phyloP scores from a whole-genome alignment of 768 basidiomycete species.

The Dendrothele bispora region DNA sequence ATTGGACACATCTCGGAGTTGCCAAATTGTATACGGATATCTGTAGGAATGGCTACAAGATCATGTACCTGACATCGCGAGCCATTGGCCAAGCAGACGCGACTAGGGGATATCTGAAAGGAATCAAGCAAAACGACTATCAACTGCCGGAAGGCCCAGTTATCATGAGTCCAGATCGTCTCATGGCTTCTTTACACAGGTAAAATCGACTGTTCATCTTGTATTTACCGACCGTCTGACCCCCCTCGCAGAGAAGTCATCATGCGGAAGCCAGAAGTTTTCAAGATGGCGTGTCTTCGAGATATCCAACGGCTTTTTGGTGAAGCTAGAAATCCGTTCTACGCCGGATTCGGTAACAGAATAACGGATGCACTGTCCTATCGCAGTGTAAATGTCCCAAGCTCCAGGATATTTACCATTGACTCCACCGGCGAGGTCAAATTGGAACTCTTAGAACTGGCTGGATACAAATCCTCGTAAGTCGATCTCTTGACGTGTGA shows the following conservation, averaged over 20 bases:
- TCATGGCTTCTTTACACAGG: constrained; percentile 95
- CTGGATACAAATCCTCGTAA: constrained; percentile 95
- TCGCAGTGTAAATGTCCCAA: constrained; percentile 91
- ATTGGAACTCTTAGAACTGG: constrained; percentile 93
- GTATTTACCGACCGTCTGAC: not conserved
- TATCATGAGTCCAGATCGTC: constrained; percentile 96
- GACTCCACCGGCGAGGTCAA: constrained; percentile 94
- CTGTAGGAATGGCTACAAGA: constrained; percentile 92
- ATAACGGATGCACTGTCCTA: constrained; percentile 99
- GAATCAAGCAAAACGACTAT: constrained; percentile 94
- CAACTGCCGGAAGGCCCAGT: constrained; percentile 98
- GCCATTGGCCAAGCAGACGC: constrained; percentile 98
- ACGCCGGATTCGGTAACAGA: constrained; percentile 96
- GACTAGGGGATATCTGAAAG: constrained; percentile 90
- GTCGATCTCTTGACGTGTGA: constrained; percentile 22
- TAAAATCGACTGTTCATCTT: constrained; percentile 30
- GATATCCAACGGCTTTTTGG: constrained; percentile 94
- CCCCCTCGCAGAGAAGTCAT: constrained; percentile 78
- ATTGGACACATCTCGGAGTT: constrained; percentile 97
- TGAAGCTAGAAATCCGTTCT: constrained; percentile 78
- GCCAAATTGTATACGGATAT: constrained; percentile 98
- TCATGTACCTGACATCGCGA: constrained; percentile 95
- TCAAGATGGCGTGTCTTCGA: constrained; percentile 98
- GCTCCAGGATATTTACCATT: constrained; percentile 94
- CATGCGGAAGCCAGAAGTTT: constrained; percentile 98